Conservation (phyloP, 2,329 filamentous ascomycete genomes). For the Westerdykella ornata region DNA sequence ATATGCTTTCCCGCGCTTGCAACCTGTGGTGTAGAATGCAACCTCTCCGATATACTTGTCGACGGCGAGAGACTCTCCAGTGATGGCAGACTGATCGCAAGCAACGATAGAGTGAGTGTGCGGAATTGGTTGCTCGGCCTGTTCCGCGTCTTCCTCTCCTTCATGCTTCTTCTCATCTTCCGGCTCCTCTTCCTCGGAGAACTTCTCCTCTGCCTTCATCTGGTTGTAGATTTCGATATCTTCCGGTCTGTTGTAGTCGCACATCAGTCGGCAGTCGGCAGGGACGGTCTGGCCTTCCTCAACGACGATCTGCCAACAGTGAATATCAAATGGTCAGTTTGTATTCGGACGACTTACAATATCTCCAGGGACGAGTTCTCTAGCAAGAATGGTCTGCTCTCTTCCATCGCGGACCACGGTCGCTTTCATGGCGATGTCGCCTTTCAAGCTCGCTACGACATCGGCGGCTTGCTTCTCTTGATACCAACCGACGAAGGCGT, state of each 20-base stretch:
- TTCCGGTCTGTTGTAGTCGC: conserved; percentile 62
- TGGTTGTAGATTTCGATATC: conserved; percentile 62
- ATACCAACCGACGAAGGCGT: conserved; percentile 72
- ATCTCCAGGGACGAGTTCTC: conserved; percentile 69
- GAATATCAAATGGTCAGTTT: neutral
- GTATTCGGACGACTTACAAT: conserved; percentile 51
- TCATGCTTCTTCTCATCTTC: conserved; percentile 55
- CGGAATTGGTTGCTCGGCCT: conserved; percentile 50
- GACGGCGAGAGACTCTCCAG: conserved; percentile 71
- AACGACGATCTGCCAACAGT: conserved; percentile 51
- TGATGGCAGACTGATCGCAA: conserved; percentile 73
- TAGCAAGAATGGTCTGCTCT: conserved; percentile 63
- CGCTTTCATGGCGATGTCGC: conserved; percentile 71
- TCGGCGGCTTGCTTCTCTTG: conserved; percentile 76
- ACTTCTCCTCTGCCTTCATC: conserved; percentile 49
- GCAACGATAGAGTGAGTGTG: conserved; percentile 62
- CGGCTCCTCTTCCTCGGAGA: conserved; percentile 52
- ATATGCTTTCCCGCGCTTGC: conserved; percentile 73
- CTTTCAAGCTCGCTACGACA: conserved; percentile 67
- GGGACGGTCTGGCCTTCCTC: conserved; percentile 67
- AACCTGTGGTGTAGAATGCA: conserved; percentile 73
- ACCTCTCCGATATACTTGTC: conserved; percentile 72
- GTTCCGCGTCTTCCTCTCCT: conserved; percentile 52
- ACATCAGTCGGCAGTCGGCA: conserved; percentile 64
- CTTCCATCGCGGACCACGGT: conserved; percentile 60